Conservation (phyloP, 257 asterid genomes). For the Solanum etuberosum region DNA sequence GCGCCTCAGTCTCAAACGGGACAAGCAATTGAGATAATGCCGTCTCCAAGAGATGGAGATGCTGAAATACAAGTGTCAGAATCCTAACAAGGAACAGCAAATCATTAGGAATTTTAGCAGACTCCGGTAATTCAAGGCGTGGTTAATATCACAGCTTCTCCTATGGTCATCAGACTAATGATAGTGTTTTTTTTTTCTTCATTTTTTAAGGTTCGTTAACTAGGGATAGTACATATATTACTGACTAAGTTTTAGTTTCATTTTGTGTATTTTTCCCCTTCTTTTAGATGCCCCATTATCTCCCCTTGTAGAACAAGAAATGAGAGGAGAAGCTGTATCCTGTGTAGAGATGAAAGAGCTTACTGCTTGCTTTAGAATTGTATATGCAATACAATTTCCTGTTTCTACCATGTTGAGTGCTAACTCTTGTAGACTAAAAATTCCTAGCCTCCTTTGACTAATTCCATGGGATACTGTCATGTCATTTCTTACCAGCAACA, state of each 20-base stretch:
- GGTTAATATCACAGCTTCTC: not conserved
- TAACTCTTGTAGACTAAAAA: not conserved
- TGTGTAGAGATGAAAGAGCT: not conserved
- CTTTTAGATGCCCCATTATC: not conserved
- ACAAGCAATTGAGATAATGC: constrained; percentile 3
- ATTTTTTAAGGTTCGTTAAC: not conserved
- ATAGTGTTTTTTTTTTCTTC: not conserved
- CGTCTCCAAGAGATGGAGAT: constrained; percentile 14
- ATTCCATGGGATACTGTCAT: rapidly evolving
- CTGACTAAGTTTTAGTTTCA: not conserved
- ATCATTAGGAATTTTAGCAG: not conserved
- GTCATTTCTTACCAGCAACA: rapidly evolving
- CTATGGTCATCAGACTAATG: not conserved
- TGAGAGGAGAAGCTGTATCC: not conserved
- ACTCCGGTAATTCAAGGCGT: not conserved
- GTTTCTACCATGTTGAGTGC: not conserved
- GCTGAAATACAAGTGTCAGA: constrained; percentile 3
- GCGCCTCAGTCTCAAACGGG: constrained; percentile 5
- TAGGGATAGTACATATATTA: not conserved
- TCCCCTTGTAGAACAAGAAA: not conserved
- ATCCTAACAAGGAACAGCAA: not conserved
- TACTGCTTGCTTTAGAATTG: not conserved
- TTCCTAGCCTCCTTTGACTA: not conserved
- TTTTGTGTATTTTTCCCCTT: not conserved
- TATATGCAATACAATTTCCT: not conserved